Evolutionary conservation across 768 basidiomycete species (phyloP).

Genomic region (Solioccasus polychromus): DNA sequence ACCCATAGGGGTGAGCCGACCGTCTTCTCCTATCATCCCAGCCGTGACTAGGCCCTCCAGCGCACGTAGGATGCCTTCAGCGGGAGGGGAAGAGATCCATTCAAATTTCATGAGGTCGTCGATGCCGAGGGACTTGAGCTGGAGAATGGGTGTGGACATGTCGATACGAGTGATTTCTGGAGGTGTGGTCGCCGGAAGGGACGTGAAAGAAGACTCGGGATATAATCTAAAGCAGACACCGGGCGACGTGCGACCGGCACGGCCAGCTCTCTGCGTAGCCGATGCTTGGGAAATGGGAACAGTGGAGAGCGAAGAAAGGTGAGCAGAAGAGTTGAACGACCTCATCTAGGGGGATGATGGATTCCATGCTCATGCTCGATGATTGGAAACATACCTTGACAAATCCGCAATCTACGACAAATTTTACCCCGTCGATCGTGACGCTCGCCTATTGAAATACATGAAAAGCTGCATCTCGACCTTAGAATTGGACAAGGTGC

Average conservation of each 20-base stretch:
- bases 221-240: slow-evolving; percentile 94
- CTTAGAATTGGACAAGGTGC: slow-evolving; percentile 2
- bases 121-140: slow-evolving; percentile 92
- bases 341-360: slow-evolving; percentile 57
- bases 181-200: slow-evolving; percentile 66
- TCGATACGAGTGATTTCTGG: slow-evolving; percentile 93
- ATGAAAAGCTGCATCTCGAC: background rate
- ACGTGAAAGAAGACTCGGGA: slow-evolving; percentile 55
- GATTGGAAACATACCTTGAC: slow-evolving; percentile 69
- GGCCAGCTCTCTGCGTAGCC: slow-evolving; percentile 88
- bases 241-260: slow-evolving; percentile 90
- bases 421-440: slow-evolving; percentile 94
- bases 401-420: slow-evolving; percentile 91
- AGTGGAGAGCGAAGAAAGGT: slow-evolving; percentile 79
- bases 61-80: slow-evolving; percentile 80
- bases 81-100: slow-evolving; percentile 88
- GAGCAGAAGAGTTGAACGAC: slow-evolving; percentile 83
- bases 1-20: slow-evolving; percentile 73
- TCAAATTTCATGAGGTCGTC: slow-evolving; percentile 96
- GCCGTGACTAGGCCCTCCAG: slow-evolving; percentile 78
- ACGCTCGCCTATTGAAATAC: slow-evolving; percentile 70
- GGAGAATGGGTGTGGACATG: slow-evolving; percentile 86
- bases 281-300: slow-evolving; percentile 87
- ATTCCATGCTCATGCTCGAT: background rate
- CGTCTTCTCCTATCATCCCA: slow-evolving; percentile 82